Base-by-base conservation (phyloP, 1,139 yeast genomes). In the Suhomyces bokatorum region DNA sequence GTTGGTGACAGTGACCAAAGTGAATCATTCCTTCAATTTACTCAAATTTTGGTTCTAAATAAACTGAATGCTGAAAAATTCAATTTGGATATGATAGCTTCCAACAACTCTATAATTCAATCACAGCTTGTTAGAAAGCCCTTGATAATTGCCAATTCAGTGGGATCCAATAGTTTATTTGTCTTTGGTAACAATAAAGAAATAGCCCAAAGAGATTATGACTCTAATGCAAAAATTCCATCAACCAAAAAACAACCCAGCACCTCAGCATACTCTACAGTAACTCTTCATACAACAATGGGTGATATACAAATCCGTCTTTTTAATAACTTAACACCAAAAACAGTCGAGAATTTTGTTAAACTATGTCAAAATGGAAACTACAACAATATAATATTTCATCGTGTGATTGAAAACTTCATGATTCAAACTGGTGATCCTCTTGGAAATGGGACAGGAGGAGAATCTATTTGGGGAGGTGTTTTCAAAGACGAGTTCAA, bases 401-500 rank as follows among this genome's bases (percentile, higher is more conserved):
- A 78, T 50, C 59, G 81, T 28, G 72, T 76, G 8, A 73, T 78
- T 43, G 67, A 69, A 45, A 64, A 65, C 35, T 77, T 78, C 46
- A 77, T 78, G 81, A 66, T 78, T 37, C 83, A 78, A 54, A 73
- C 78, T 3, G 82, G 82, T 2, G 82, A 77, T 51, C 79, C 79
- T 1, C 52, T 57, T 26, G 81, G 81, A 2, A 70, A 70, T 49
- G 81, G 80, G 6, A 69, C 79, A 4, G 78, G 82, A 13, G 77
- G 80, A 14, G 69, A 72, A 48, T 60, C 75, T 30, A 60, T 66
- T 13, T 77, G 80, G 80, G 73, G 77, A 9, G 62, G 64, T 27
- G 55, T 56, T 29, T 75, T 77, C 48, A 59, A 62, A 30, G 80
- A 77, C 50, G 82, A 78, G 52, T 66, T 74, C 51, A 59, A 63